Percentiles rank a stretch among this genome's conserved stretches.
phyloP scores from a whole-genome alignment of 164 flowering plant species.

The Stephania yunnanensis region DNA sequence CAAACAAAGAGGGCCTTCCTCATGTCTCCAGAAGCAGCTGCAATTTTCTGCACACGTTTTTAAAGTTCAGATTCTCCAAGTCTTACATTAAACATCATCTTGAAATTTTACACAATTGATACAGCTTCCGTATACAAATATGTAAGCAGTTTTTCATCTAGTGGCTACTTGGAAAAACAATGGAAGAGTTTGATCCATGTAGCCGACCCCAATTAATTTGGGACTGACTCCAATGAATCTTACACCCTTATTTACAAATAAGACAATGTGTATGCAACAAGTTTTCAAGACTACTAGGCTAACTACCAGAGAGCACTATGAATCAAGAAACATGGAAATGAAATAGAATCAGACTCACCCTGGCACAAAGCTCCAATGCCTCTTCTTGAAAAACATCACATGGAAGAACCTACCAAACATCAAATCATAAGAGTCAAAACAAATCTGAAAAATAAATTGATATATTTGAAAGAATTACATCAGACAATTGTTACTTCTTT shows the following conservation, averaged over 20 bases:
- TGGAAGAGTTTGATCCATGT: no score
- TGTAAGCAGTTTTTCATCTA: background rate
- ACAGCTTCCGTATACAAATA: background rate
- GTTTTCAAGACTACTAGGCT: background rate
- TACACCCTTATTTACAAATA: background rate
- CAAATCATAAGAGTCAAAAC: background rate
- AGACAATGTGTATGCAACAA: background rate
- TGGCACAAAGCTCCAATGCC: conserved; percentile 93
- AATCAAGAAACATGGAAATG: background rate
- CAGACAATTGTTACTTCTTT: no score
- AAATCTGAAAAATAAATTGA: no score
- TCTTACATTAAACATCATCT: background rate
- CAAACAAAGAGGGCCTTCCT: conserved; percentile 88
- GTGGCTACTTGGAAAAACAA: background rate
- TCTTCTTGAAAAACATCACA: conserved; percentile 63
- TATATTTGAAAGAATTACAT: no score
- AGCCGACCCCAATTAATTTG: no score
- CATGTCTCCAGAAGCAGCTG: conserved; percentile 97
- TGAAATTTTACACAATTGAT: no score
- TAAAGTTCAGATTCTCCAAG: background rate
- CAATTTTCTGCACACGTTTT: conserved; percentile 64
- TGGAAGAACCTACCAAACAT: conserved; percentile 46
- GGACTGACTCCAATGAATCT: background rate
- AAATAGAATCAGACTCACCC: conserved; percentile 48
- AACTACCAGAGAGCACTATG: conserved; percentile 1